phyloP scores from a whole-genome alignment of 2,329 filamentous ascomycete species.

The Aspergillus brunneoviolaceus region DNA sequence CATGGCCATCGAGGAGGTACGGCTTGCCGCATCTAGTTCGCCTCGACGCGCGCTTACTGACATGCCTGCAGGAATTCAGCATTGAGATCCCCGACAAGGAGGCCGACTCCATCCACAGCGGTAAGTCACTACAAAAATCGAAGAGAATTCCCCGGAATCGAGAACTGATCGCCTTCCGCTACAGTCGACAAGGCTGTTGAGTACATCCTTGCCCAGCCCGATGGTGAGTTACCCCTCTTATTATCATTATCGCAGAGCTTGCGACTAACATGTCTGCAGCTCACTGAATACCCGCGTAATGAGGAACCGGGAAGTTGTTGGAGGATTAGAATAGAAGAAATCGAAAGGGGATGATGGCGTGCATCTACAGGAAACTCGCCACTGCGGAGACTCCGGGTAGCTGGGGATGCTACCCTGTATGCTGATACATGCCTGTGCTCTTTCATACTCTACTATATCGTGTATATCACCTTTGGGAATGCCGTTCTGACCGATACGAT shows the following conservation, averaged over 20 bases:
- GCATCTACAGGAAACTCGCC: conserved; percentile 25
- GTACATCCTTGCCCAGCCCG: conserved; percentile 90
- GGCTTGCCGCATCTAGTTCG: conserved; percentile 16
- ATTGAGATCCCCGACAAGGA: conserved; percentile 99
- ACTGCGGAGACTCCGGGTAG: conserved; percentile 32
- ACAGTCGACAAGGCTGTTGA: conserved; percentile 90
- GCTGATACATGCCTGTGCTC: conserved; percentile 39
- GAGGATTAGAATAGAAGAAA: conserved; percentile 35
- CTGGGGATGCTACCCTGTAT: conserved; percentile 34
- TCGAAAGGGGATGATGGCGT: conserved; percentile 32
- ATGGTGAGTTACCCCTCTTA: conserved; percentile 63
- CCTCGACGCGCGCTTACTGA: conserved; percentile 12
- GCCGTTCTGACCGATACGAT: conserved; percentile 29
- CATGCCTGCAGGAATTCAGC: conserved; percentile 65
- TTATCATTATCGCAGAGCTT: neutral
- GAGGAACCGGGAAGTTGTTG: conserved; percentile 24
- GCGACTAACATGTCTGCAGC: conserved; percentile 28
- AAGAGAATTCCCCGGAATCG: conserved; percentile 1
- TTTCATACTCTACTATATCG: conserved; percentile 37
- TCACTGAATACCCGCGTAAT: conserved; percentile 37
- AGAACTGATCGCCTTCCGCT: conserved; percentile 18
- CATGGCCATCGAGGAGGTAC: conserved; percentile 98
- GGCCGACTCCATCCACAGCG: conserved; percentile 88
- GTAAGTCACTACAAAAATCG: conserved; percentile 55
- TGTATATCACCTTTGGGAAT: conserved; percentile 45